Percentiles rank a stretch among this genome's conserved stretches.
Evolutionary conservation across 129 eudicot genomes (phyloP).

Genomic region (Sambucus nigra): DNA sequence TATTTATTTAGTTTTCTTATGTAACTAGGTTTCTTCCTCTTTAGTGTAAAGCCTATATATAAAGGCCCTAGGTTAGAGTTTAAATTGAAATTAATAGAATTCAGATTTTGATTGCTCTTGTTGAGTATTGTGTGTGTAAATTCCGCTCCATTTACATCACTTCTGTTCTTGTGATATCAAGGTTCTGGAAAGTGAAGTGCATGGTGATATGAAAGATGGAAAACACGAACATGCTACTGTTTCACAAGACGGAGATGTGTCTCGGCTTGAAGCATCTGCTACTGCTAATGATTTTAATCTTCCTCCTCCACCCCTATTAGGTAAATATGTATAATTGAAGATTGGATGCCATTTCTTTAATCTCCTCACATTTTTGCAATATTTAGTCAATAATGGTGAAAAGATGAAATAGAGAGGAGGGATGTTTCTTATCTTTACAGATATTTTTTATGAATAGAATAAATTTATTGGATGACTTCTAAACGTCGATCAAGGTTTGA

Average conservation of each 20-base stretch:
- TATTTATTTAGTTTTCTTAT: no score
- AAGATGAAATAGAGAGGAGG: neutral
- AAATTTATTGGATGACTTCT: no score
- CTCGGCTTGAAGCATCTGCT: constrained; percentile 5
- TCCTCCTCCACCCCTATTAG: constrained; percentile 48
- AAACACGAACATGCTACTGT: constrained; percentile 8
- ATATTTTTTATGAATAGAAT: no score
- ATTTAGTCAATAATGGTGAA: no score
- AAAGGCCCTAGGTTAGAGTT: no score
- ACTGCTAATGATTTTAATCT: constrained; percentile 14
- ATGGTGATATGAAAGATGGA: constrained; percentile 10
- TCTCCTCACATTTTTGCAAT: neutral
- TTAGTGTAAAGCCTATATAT: no score
- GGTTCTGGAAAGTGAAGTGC: constrained; percentile 22
- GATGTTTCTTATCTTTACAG: no score
- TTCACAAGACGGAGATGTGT: constrained; percentile 10
- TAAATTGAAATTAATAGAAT: no score
- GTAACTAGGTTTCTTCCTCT: no score
- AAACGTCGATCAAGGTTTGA: no score
- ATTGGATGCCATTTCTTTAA: neutral
- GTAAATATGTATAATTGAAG: constrained; percentile 18
- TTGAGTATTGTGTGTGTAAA: no score
- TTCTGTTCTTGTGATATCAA: constrained; percentile 15
- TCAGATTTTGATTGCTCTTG: no score
- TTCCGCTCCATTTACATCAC: neutral